Evolutionary conservation across 495 filamentous ascomycete genomes (phyloP), one percentile per base, ranked within the genome.

Genomic region (Hypoxylon subgilvum): DNA sequence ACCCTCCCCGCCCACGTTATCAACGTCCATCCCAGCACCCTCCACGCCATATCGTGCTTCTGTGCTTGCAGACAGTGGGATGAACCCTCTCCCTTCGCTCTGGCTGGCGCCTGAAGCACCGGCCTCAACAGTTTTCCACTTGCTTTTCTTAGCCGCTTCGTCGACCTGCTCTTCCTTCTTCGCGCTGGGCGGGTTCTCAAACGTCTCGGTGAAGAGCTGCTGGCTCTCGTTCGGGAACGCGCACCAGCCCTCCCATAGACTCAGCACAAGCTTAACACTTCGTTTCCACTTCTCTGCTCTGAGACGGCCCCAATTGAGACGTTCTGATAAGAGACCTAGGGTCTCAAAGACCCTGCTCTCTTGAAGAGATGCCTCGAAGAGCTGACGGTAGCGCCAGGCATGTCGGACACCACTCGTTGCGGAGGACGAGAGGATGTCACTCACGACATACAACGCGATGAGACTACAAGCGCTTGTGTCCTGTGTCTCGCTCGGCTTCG

Each of bases 221-320:
- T 92, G 88, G 25, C 83, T 85, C 16, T 84, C 81, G 34, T 87
- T 82, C 1, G 88, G 84, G 64, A 98, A 98, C 6, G 92, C 88
- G 63, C 86, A 89, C 89, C 89, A 93, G 1, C 85, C 86, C 73
- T 96, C 91, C 94, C 94, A 98, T 36, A 92, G 69, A 13, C 81
- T 79, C 6, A 98, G 69, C 12, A 97, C 80, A 7, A 81, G 72
- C 1, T 83, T 83, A 5, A 98, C 84, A 53, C 87, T 90, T 14
- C 91, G 81, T 69, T 91, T 91, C 87, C 91, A 98, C 69, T 96
- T 96, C 62, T 96, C 91, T 10, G 88, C 86, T 34, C 87, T 84
- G 32, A 97, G 74, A 3, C 89, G 82, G 5, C 93, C 93, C 92
- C 92, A 96, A 16, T 80, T 79, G 34, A 90, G 76, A 28, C 84